Base-by-base conservation (phyloP, 208 protist species). In the Trypanosoma vivax region DNA sequence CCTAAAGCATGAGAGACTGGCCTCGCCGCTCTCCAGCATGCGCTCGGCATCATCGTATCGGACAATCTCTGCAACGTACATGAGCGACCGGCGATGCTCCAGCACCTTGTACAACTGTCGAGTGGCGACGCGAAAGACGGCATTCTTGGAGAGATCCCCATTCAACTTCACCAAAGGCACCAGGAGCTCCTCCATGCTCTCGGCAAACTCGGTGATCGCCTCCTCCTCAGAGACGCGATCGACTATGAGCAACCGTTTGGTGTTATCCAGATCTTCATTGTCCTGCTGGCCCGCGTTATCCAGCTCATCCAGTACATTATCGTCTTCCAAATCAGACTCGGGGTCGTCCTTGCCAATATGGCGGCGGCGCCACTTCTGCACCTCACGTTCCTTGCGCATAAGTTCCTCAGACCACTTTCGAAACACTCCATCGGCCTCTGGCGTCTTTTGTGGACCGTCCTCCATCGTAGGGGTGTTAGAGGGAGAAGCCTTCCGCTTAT, bases 291-390 rank as follows among this genome's bases (percentile, higher is more conserved):
- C 7, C 13, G 13, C 35, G 9, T 18, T 37, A 40, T 54, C 73
- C 10, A 47, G 47, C 6, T 65, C 71, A 16, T 33, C 61, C n/a
- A 27, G 47, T 2, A 41, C 47, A 31, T 21, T 39, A 3, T 60
- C 45, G 9, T 50, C 47, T 5, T 58, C 54, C 5, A 30, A 5
- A 5, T 73, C 73, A 31, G 65, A 65, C 28, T 72, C 53, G 6
- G 59, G 70, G 65, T 92, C 83, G 53, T 94, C 65, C 7, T 38
- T 68, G 18, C 88, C 88, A 68, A 95, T 89, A 65, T 95, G 76
- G n/a, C 88, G 88, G 16, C 88, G 83, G 4, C 84, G 83, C 85
- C 88, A 95, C 53, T 81, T 76, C 11, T 59, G 60, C 65, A 94
- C 52, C 45, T 62, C 70, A 23, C 63, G 59, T 54, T 88, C 74